phyloP scores from a whole-genome alignment of 192 early-diverging fungal species.

The Phlyctochytrium bullatum region DNA sequence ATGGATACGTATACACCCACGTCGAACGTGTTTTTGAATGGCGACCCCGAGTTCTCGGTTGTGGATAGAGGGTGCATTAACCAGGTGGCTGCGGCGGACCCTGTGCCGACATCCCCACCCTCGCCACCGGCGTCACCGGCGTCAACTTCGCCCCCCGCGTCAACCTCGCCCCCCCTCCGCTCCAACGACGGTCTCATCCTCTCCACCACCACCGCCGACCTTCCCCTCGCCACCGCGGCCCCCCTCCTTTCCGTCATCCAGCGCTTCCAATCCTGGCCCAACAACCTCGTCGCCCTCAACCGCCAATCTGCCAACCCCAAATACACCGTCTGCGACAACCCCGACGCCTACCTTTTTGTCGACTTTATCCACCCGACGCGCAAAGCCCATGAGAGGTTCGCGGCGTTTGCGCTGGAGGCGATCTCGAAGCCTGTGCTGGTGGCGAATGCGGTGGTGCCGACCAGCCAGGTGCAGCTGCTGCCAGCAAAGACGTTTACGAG shows the following conservation, averaged over 20 bases:
- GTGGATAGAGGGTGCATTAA: too few relatives aligned
- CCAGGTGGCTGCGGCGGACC: too few relatives aligned
- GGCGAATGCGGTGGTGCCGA: slow-evolving; percentile 2
- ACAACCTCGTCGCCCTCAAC: neutral
- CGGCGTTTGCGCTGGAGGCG: neutral
- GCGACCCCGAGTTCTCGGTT: too few relatives aligned
- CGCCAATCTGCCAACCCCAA: neutral
- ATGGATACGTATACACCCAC: too few relatives aligned
- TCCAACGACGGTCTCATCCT: neutral
- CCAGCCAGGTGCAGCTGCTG: slow-evolving; percentile 10
- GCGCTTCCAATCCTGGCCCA: neutral
- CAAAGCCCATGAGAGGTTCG: neutral
- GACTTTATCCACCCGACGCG: neutral
- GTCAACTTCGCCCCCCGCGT: too few relatives aligned
- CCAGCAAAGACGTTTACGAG: too few relatives aligned
- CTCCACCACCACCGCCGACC: neutral
- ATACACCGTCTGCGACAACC: neutral
- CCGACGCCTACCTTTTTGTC: neutral
- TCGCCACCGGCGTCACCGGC: slow-evolving; percentile 2
- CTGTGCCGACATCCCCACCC: too few relatives aligned
- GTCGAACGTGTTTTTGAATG: too few relatives aligned
- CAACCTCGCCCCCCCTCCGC: neutral
- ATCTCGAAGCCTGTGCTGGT: neutral
- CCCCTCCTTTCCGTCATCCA: neutral
- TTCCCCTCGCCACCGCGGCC: neutral